Evolutionary conservation across 805 yeast species (phyloP), one percentile per base, ranked within the genome.

Genomic region (Saccharomycopsis capsularis): DNA sequence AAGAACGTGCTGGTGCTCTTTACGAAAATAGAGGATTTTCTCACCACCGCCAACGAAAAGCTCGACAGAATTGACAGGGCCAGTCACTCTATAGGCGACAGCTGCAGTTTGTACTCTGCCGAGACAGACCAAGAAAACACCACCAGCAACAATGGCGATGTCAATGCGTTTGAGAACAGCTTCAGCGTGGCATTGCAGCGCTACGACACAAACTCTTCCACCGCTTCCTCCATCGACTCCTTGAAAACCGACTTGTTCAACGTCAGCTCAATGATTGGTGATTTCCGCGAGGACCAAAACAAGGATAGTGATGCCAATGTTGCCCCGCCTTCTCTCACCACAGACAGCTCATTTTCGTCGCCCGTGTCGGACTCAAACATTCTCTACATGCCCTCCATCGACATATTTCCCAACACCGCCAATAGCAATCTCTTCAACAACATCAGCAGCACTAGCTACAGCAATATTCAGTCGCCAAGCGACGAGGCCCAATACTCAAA

Each of bases 1-100:
- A 23, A 22, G 19, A 46, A 34, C 24, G 45, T 46, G 5, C 5
- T 13, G 15, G 21, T 16, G 16, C 23, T 46, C 23, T 40, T 46
- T 13, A 16, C 22, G 6, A 46, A 46, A 32, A 3, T 46, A 18
- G 49, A 46, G 5, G 37, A 44, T 21, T 44, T 44, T 25, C n/a
- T 34, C 32, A 15, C 18, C 3, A 5, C n/a, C n/a, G 23, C 47
- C 11, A 43, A 32, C 9, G 15, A 25, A 3, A 43, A 43, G 40
- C 16, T 43, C 4, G 40, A 32, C 30, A 40, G 24, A n/a, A 25
- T 34, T 16, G 38, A 34, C 19, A 9, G 7, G 18, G 38, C 38
- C 6, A n/a, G 18, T 34, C 38, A 34, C n/a, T 11, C 7, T 29
- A n/a, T n/a, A n/a, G n/a, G n/a, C n/a, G n/a, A n/a, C n/a, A n/a